A percentile compares a stretch with the other conserved stretches of the same genome.
Evolutionary conservation across 371 early-diverging fungal genomes (phyloP).

Genomic region (Mucor mucedo): DNA sequence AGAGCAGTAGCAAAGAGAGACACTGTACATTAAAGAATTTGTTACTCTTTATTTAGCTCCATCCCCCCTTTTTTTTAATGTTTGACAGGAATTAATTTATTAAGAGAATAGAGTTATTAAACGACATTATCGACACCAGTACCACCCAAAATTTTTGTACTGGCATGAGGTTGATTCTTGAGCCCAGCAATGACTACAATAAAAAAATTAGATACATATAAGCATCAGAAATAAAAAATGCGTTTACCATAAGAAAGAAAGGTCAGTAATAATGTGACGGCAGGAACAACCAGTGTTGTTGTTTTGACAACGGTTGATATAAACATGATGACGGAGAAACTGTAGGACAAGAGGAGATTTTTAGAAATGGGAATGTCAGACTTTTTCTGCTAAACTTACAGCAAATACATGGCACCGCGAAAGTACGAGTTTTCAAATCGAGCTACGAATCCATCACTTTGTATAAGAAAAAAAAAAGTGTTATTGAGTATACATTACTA

Average conservation of each 20-base stretch:
- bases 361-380: too few species aligned
- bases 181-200: conserved; percentile 42
- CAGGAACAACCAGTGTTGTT: conserved; percentile 39
- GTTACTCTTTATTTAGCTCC: too few species aligned
- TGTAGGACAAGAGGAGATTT: neutral
- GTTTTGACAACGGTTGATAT: conserved; percentile 37
- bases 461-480: neutral
- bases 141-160: conserved; percentile 44
- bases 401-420: conserved; percentile 40
- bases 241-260: conserved; percentile 44
- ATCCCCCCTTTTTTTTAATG: too few species aligned
- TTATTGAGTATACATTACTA: neutral
- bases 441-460: conserved; percentile 46
- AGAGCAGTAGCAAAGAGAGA: too few species aligned
- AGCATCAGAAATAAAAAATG: neutral
- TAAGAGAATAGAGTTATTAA: conserved; percentile 12
- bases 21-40: too few species aligned
- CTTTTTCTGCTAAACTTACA: conserved; percentile 29
- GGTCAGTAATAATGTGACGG: conserved; percentile 40
- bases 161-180: conserved; percentile 52
- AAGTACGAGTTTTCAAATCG: conserved; percentile 46
- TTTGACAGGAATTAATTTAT: too few species aligned
- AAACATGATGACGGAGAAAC: conserved; percentile 50
- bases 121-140: conserved; percentile 53
- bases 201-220: neutral